These are phyloP conservation scores for Scheffersomyces segobiensis DNA, from an alignment of 1,139 yeast species.

Conservation along the genomic window DNA sequence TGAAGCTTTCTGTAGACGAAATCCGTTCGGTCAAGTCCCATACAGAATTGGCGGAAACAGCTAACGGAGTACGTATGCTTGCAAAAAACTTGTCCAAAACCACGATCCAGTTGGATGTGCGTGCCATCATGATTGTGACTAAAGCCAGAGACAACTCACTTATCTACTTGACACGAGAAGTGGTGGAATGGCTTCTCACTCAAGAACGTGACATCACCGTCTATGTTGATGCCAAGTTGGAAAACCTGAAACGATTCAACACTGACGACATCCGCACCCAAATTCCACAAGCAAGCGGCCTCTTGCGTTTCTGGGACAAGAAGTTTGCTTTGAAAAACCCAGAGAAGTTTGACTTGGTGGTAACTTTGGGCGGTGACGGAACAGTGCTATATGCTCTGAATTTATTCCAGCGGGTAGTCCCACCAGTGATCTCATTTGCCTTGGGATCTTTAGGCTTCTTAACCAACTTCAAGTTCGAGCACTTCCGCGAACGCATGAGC, in stretches of 20 bases:
- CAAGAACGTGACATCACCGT: constrained; percentile 52
- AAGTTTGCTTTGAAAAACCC: constrained; percentile 55
- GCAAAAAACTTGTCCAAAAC: constrained; percentile 76
- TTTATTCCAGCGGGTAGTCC: constrained; percentile 76
- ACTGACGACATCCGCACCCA: constrained; percentile 40
- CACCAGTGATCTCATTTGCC: constrained; percentile 83
- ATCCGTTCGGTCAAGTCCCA: constrained; percentile 59
- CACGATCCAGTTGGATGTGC: constrained; percentile 68
- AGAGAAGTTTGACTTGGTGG: constrained; percentile 69
- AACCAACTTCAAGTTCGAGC: constrained; percentile 74
- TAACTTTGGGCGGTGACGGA: constrained; percentile 89
- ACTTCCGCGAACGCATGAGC: constrained; percentile 58
- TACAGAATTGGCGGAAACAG: constrained; percentile 78
- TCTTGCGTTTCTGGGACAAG: constrained; percentile 69
- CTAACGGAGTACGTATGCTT: constrained; percentile 79
- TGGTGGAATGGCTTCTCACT: constrained; percentile 72
- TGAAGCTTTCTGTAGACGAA: constrained; percentile 37
- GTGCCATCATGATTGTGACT: constrained; percentile 75
- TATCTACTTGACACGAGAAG: constrained; percentile 70
- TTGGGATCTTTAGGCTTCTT: constrained; percentile 81
- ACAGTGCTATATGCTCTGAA: constrained; percentile 81
- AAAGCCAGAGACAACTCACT: constrained; percentile 82
- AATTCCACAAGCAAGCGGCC: constrained; percentile 40
- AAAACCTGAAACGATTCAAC: constrained; percentile 62
- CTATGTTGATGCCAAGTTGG: constrained; percentile 69